phyloP scores from a whole-genome alignment of 75 land plant species.

The Sequoia sempervirens region DNA sequence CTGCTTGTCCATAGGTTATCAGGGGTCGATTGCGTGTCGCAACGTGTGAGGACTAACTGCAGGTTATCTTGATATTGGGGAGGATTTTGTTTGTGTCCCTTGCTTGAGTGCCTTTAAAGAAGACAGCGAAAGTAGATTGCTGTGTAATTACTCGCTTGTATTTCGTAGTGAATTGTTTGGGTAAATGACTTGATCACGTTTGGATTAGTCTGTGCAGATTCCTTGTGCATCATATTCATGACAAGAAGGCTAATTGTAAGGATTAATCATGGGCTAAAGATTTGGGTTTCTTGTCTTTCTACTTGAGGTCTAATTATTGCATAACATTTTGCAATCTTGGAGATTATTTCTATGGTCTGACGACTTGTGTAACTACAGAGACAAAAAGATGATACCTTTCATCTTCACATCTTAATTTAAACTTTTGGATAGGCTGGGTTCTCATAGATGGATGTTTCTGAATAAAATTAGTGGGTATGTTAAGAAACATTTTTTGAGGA shows the following conservation, averaged over 20 bases:
- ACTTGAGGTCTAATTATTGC: neutral
- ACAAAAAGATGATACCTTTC: too few relatives aligned
- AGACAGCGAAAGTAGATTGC: conserved; percentile 12
- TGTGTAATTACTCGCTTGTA: conserved; percentile 30
- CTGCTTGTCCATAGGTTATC: conserved; percentile 15
- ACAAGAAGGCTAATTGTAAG: too few relatives aligned
- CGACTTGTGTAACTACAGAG: too few relatives aligned
- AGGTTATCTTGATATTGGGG: neutral
- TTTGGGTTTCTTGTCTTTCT: neutral
- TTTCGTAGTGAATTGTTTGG: conserved; percentile 28
- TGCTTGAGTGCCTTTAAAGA: conserved; percentile 27
- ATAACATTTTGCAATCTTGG: too few relatives aligned
- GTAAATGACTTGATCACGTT: conserved; percentile 32
- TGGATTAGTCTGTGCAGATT: conserved; percentile 31
- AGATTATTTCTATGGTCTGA: too few relatives aligned
- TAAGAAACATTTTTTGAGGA: too few relatives aligned
- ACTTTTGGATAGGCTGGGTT: too few relatives aligned
- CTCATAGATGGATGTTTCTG: too few relatives aligned
- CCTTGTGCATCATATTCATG: neutral
- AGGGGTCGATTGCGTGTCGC: conserved; percentile 36
- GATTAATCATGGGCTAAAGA: neutral
- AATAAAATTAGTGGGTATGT: too few relatives aligned
- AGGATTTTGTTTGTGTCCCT: conserved; percentile 16
- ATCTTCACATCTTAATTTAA: too few relatives aligned
- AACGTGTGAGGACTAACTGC: conserved; percentile 15